Percentiles rank a stretch among this genome's conserved stretches.
These are phyloP conservation scores for Cordyceps tenuipes DNA, from an alignment of 2,329 filamentous ascomycete genomes.

Conservation along the genomic window DNA sequence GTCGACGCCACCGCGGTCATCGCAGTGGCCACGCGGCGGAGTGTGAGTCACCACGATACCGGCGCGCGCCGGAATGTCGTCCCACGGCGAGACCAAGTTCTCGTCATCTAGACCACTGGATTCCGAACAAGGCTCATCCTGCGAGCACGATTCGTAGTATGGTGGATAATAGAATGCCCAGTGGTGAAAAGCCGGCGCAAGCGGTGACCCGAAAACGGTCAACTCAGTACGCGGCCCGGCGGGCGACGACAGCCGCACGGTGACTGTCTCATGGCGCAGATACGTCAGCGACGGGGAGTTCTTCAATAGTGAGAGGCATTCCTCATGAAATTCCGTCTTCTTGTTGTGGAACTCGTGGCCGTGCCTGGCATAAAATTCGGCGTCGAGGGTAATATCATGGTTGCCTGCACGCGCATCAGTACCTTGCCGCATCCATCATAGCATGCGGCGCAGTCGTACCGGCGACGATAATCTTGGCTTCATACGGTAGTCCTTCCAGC, in stretches of 20 bases:
- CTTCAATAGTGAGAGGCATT: constrained; percentile 47
- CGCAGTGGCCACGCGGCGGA: constrained; percentile 52
- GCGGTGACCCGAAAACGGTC: constrained; percentile 64
- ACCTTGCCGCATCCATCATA: background rate
- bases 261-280: constrained; percentile 49
- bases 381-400: constrained; percentile 65
- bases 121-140: constrained; percentile 13
- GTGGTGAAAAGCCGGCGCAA: constrained; percentile 44
- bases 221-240: constrained; percentile 51
- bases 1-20: constrained; percentile 33
- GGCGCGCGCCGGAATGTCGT: constrained; percentile 48
- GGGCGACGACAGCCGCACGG: constrained; percentile 44
- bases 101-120: constrained; percentile 10
- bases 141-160: constrained; percentile 7
- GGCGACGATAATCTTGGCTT: constrained; percentile 62
- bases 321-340: constrained; percentile 39
- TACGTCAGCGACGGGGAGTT: constrained; percentile 53
- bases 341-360: constrained; percentile 49
- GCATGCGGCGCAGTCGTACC: constrained; percentile 33
- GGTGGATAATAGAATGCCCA: constrained; percentile 62
- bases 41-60: constrained; percentile 67
- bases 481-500: constrained; percentile 59
- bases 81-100: constrained; percentile 44
- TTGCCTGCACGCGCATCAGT: constrained; percentile 44
- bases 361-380: constrained; percentile 49